These are phyloP conservation scores for Zygnema circumcarinatum DNA, from an alignment of 139 green algal genomes.

Conservation along the genomic window DNA sequence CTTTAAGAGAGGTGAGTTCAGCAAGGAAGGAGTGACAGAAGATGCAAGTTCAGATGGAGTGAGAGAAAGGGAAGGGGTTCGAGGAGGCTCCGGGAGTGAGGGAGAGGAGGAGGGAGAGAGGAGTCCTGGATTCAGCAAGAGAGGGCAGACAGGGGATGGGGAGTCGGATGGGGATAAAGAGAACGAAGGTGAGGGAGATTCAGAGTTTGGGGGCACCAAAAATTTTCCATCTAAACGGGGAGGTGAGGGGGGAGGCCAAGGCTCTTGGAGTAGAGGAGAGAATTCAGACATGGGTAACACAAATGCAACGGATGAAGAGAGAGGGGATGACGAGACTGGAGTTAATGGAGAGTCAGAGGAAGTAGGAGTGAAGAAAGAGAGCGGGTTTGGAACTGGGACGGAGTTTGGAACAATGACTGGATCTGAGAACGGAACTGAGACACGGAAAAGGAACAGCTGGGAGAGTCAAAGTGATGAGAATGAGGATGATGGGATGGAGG, in stretches of 20 bases:
- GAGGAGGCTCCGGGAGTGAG: not conserved
- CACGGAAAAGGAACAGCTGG: not conserved
- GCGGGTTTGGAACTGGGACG: slow-evolving; percentile 15
- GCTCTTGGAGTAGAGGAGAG: not conserved
- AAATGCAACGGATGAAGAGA: slow-evolving; percentile 16
- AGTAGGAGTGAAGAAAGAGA: slow-evolving; percentile 42
- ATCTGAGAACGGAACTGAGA: not conserved
- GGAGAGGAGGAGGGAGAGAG: not conserved
- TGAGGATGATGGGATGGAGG: too few relatives aligned
- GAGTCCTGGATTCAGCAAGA: not conserved
- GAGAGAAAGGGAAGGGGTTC: not conserved
- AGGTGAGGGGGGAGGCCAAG: not conserved
- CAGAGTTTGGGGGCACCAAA: not conserved
- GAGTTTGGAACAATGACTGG: slow-evolving; percentile 5
- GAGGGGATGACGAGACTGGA: slow-evolving; percentile 7
- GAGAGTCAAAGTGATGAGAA: too few relatives aligned
- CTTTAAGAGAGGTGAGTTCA: not conserved
- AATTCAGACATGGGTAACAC: not conserved
- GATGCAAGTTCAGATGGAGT: not conserved
- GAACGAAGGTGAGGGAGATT: too few relatives aligned
- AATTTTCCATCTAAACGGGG: not conserved
- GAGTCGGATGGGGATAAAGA: not conserved
- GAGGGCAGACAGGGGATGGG: not conserved
- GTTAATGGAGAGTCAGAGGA: not conserved
- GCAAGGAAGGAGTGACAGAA: not conserved